Evolutionary conservation across 495 filamentous ascomycete species (phyloP).

Genomic region (Hyaloscypha hepaticicola): DNA sequence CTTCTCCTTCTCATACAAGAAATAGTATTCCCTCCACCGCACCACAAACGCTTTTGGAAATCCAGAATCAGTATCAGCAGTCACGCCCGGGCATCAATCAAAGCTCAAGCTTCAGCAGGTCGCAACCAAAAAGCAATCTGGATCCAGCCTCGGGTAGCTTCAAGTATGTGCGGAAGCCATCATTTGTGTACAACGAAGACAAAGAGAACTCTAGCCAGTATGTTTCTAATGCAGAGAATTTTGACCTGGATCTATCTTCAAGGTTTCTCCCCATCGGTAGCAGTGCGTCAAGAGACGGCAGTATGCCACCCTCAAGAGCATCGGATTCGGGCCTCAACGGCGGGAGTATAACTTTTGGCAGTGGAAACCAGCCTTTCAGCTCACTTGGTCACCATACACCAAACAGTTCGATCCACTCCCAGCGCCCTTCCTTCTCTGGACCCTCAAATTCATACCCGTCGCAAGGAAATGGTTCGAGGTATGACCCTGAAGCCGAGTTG

Average conservation of each 20-base stretch:
- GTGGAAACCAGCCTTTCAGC: conserved; percentile 22
- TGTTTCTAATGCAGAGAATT: conserved; percentile 13
- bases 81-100: conserved; percentile 26
- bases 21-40: conserved; percentile 42
- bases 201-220: conserved; percentile 34
- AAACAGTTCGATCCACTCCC: conserved; percentile 31
- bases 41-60: conserved; percentile 40
- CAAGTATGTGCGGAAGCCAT: conserved; percentile 27
- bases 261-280: conserved; percentile 23
- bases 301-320: conserved; percentile 34
- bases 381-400: conserved; percentile 32
- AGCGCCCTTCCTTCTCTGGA: conserved; percentile 28
- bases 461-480: conserved; percentile 24
- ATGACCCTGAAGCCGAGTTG: conserved; percentile 25
- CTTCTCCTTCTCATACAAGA: conserved; percentile 51
- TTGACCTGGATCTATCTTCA: conserved; percentile 18
- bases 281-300: conserved; percentile 32
- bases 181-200: conserved; percentile 31
- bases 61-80: conserved; percentile 44
- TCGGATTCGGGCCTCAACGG: conserved; percentile 35
- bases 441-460: conserved; percentile 19
- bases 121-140: conserved; percentile 30
- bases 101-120: conserved; percentile 21
- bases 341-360: conserved; percentile 21
- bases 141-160: conserved; percentile 32